Evolutionary conservation across 129 eudicot species (phyloP), one percentile per base, ranked within the genome.

Genomic region (Logfia minima): DNA sequence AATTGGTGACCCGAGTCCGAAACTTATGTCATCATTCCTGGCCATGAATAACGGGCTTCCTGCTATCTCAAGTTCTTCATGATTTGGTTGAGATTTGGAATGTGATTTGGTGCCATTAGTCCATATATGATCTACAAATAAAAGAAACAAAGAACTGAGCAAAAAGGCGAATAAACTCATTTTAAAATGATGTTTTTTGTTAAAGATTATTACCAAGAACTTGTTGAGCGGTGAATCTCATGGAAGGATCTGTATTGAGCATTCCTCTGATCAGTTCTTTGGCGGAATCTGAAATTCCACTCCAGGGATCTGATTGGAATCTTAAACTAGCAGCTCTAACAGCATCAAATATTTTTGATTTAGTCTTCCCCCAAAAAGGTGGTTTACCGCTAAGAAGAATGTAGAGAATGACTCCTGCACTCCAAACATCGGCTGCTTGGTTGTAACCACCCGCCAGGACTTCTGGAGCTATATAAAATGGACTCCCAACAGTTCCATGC

Each of bases 381-480:
- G 96, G 94, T 64, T 82, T 84, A 74, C 96, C 98, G 68, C 94
- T 86, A 41, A 92, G 82, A 81, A 92, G 93, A 75, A 92, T 88
- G 85, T 90, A 92, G 17, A 92, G 88, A 71, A 92, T 88, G 28
- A 92, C 98, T 22, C 98, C 96, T 43, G 84, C 72, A 19, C 96
- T 92, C 96, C 98, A 92, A 6, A 92, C 95, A 79, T 92, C 98
- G 19, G 93, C 96, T 37, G 93, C 87, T 75, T 92, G 82, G 76
- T 89, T 84, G 79, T 92, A 92, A 48, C 94, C 93, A 39, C 96
- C 98, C 1, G 88, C 80, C 18, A 92, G 72, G 18, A 92, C 98
- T 83, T 92, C 98, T 0, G 98, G 98, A 76, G 98, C 98, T 78
- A 92, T 88, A 77, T 92, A 92, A 74, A 88, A 92, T 32, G 98